Conservation (phyloP, 257 asterid species). For the Salvia miltiorrhiza region DNA sequence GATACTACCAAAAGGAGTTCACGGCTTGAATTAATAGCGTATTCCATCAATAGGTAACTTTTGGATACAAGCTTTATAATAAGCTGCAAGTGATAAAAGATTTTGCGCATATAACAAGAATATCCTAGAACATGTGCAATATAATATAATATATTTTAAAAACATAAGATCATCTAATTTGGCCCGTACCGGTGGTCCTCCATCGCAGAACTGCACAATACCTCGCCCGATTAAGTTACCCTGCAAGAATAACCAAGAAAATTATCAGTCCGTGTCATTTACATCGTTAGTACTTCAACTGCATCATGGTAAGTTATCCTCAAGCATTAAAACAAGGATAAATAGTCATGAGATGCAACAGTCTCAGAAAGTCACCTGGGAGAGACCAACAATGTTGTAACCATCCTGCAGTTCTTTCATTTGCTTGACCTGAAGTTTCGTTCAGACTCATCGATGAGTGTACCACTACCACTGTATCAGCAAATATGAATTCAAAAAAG, state of each 20-base stretch:
- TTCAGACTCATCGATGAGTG: slow-evolving; percentile 17
- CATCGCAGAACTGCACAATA: slow-evolving; percentile 82
- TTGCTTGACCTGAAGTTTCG: slow-evolving; percentile 68
- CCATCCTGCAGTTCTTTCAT: slow-evolving; percentile 77
- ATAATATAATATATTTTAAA: not conserved
- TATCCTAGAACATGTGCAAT: not conserved
- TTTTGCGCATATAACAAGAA: not conserved
- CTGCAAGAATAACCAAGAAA: slow-evolving; percentile 41
- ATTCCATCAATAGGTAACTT: not conserved
- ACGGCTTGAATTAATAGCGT: no score
- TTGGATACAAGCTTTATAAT: not conserved
- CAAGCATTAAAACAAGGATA: not conserved
- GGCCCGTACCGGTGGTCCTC: slow-evolving; percentile 84
- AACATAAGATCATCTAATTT: not conserved
- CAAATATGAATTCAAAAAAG: slow-evolving; percentile 15
- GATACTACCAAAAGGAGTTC: no score
- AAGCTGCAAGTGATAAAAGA: not conserved
- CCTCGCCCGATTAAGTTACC: slow-evolving; percentile 94
- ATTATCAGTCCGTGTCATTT: slow-evolving; percentile 7
- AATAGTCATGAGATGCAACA: not conserved
- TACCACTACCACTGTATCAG: slow-evolving; percentile 7
- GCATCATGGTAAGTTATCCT: not conserved
- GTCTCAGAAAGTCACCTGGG: slow-evolving; percentile 58
- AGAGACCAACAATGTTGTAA: slow-evolving; percentile 91
- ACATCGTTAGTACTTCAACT: not conserved